phyloP scores from a whole-genome alignment of 768 basidiomycete species.

The Podaxis sp. region DNA sequence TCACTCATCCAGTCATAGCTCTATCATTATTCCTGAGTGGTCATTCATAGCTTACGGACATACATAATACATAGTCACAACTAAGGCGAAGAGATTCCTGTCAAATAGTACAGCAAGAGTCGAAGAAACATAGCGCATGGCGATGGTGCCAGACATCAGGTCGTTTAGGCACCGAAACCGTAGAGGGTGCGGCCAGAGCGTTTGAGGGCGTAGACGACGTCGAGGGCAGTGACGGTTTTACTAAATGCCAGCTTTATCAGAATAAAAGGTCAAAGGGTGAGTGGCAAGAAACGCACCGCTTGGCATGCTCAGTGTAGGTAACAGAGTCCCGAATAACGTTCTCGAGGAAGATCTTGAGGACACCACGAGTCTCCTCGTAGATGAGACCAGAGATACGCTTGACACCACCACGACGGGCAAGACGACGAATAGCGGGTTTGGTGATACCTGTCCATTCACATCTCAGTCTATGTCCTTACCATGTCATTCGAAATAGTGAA shows the following conservation, averaged over 20 bases:
- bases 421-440: conserved; percentile 75
- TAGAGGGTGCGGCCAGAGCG: conserved; percentile 78
- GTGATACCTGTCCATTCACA: conserved; percentile 32
- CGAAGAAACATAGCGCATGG: neutral
- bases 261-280: neutral
- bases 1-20: too few relatives aligned
- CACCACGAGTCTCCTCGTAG: conserved; percentile 83
- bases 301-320: conserved; percentile 92
- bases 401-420: conserved; percentile 83
- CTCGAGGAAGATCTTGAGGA: conserved; percentile 71
- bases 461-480: neutral
- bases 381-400: conserved; percentile 77
- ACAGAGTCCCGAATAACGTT: conserved; percentile 89
- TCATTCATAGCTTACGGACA: conserved; percentile 7
- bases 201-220: conserved; percentile 77
- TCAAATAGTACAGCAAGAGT: neutral
- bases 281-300: conserved; percentile 46
- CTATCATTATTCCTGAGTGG: neutral
- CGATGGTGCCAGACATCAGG: neutral
- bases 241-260: conserved; percentile 28
- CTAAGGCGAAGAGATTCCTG: neutral
- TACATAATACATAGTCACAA: conserved; percentile 13
- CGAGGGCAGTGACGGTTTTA: conserved; percentile 86
- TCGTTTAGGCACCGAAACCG: conserved; percentile 70
- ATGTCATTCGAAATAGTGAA: neutral